These are phyloP conservation scores for Picocystis salinarum DNA, from an alignment of 139 green algal genomes.

Conservation along the genomic window DNA sequence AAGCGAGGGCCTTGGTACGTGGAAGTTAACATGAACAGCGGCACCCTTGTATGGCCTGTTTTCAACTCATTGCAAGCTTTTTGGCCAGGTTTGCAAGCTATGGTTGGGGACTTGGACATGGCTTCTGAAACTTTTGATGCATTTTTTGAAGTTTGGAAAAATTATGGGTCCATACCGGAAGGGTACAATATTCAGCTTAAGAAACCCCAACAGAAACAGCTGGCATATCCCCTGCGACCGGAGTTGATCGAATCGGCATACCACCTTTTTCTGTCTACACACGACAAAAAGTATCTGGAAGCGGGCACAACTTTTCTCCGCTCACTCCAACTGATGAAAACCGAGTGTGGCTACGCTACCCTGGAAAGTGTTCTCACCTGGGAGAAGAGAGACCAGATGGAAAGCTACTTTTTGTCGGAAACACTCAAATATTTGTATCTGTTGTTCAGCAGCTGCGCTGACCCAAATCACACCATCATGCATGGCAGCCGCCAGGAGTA, in stretches of 20 bases:
- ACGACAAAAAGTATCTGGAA: slow-evolving; percentile 8
- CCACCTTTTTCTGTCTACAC: slow-evolving; percentile 49
- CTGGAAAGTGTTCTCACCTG: too few species aligned
- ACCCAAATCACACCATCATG: too few species aligned
- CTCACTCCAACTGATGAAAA: neutral
- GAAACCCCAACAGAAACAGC: too few species aligned
- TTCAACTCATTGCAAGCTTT: slow-evolving; percentile 61
- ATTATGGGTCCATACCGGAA: slow-evolving; percentile 65
- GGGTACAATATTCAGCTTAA: slow-evolving; percentile 50
- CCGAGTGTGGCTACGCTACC: too few species aligned
- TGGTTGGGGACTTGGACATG: slow-evolving; percentile 33
- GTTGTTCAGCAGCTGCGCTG: slow-evolving; percentile 22
- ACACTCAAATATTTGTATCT: slow-evolving; percentile 80
- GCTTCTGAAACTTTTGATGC: too few species aligned
- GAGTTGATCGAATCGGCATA: slow-evolving; percentile 82
- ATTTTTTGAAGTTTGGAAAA: slow-evolving; percentile 27
- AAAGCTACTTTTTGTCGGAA: slow-evolving; percentile 79
- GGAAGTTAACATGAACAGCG: slow-evolving; percentile 54
- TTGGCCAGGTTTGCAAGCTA: slow-evolving; percentile 67
- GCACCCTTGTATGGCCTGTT: slow-evolving; percentile 31
- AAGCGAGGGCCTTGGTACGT: slow-evolving; percentile 21
- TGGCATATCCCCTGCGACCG: slow-evolving; percentile 57
- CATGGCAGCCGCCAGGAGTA: too few species aligned
- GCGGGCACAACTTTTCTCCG: neutral
- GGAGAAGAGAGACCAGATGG: slow-evolving; percentile 58